Base-by-base conservation (phyloP, 495 filamentous ascomycete genomes). In the Penicillium cataractarum region DNA sequence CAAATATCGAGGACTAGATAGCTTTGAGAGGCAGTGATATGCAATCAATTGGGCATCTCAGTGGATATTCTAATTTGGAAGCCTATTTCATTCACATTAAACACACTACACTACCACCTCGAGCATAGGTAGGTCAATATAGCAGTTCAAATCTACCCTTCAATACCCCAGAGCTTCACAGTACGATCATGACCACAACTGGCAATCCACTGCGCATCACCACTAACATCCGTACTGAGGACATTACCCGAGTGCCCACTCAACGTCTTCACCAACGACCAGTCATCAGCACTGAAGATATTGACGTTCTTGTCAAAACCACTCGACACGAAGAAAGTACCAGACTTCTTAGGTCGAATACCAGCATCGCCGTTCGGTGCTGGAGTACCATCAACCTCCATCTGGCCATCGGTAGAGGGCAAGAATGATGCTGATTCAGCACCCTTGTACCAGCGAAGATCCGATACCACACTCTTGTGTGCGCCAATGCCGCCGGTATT, bases 301-400 rank as follows among this genome's bases (percentile, higher is more conserved):
- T 97, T 96, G 75, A 98, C 90, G 64, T 92, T 93, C 74, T 93
- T 92, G 75, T 99, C 96, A 67, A 99, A 97, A 2, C 95, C 95
- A 62, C 89, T 87, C 10, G 86, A 90, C 6, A 97, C 90, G 62
- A 98, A 89, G 76, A 97, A 97, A 4, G 95, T 96, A 49, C 93
- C 90, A 5, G 92, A 80, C 59, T 86, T 89, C 67, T 80, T 84
- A n/a, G 89, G 86, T 51, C 76, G 71, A 39, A 69, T 26, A 17
- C 70, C 64, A 6, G 72, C 26, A 48, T 57, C 7, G 67, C 58
- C 58, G 13, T 59, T 15, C 15, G 31, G 32, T 4, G 65, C 60
- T 15, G 63, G 62, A 54, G 71, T 66, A 4, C 88, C 75, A 84
- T 90, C 61, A 76, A 88, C 52, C 75, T 80, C 71, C 76, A 86